Conservation (phyloP, 176 grass and related monocot species). For the Musa beccarii region DNA sequence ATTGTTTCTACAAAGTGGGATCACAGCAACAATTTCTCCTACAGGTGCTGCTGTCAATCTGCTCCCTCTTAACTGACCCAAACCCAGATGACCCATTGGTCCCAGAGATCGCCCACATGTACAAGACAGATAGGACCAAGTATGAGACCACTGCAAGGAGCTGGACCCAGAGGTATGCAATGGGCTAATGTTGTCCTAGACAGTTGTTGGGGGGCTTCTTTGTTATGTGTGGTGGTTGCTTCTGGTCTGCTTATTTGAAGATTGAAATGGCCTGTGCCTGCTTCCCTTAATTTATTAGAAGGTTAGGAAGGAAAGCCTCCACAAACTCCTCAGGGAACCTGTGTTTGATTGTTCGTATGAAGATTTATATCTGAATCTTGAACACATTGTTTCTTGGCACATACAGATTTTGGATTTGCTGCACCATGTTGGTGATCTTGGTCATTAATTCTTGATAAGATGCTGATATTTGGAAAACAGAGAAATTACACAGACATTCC, state of each 20-base stretch:
- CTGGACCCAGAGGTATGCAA: conserved; percentile 18
- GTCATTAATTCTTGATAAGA: too few species aligned
- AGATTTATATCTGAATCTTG: background rate
- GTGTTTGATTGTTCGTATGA: background rate
- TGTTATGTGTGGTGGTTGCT: background rate
- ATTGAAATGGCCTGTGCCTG: background rate
- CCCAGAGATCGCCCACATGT: conserved; percentile 16
- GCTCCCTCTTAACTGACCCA: conserved; percentile 14
- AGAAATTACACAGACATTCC: too few species aligned
- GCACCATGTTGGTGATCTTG: too few species aligned
- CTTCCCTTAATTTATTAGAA: background rate
- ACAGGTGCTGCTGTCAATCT: conserved; percentile 10
- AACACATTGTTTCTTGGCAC: too few species aligned
- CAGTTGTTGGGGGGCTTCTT: too few species aligned
- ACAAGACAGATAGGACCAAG: conserved; percentile 8
- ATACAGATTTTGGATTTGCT: too few species aligned
- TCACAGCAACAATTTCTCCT: background rate
- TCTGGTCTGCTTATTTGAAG: background rate
- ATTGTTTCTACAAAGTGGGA: background rate
- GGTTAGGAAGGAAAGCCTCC: background rate
- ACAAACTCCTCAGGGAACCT: background rate
- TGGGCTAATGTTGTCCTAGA: background rate
- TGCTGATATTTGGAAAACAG: too few species aligned
- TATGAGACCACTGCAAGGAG: conserved; percentile 15
- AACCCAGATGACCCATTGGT: conserved; percentile 19